Conservation (phyloP, 2,329 filamentous ascomycete genomes). For the Calonectria hongkongensis region DNA sequence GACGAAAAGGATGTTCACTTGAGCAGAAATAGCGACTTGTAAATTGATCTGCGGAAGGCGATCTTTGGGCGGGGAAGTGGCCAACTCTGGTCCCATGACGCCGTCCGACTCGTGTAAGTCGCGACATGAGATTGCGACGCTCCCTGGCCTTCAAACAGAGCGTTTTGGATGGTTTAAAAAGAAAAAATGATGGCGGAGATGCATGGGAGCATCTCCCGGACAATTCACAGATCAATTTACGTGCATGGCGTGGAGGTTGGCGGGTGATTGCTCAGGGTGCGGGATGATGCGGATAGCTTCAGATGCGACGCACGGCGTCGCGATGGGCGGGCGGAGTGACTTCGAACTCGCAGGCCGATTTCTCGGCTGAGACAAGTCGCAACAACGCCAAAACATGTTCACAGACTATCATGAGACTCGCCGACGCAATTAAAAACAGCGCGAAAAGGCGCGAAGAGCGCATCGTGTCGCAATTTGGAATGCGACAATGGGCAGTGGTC, state of each 20-base stretch:
- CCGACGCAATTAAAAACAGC: conserved; percentile 41
- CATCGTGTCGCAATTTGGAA: conserved; percentile 54
- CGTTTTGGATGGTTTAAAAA: conserved; percentile 45
- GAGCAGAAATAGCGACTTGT: neutral
- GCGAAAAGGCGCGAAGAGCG: conserved; percentile 26
- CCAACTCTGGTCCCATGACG: conserved; percentile 44
- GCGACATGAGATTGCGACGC: conserved; percentile 42
- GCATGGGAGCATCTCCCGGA: neutral
- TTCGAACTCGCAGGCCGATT: conserved; percentile 47
- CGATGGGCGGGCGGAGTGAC: conserved; percentile 55
- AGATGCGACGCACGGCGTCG: conserved; percentile 51
- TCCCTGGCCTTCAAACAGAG: conserved; percentile 20
- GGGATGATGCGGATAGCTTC: conserved; percentile 60
- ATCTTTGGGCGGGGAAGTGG: conserved; percentile 26
- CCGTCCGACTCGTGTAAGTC: conserved; percentile 55
- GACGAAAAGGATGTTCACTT: conserved; percentile 5
- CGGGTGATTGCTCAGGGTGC: conserved; percentile 47
- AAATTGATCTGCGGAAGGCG: conserved; percentile 6
- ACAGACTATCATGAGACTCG: conserved; percentile 42
- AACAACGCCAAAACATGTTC: conserved; percentile 42
- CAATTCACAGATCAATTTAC: conserved; percentile 12
- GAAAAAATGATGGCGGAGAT: conserved; percentile 37
- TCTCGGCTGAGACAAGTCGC: conserved; percentile 31
- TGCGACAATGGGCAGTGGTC: conserved; percentile 58
- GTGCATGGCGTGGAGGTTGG: conserved; percentile 43